A percentile compares a stretch with the other conserved stretches of the same genome.
Conservation (phyloP, 2,329 filamentous ascomycete genomes). For the Plectosphaerella cucumerina region DNA sequence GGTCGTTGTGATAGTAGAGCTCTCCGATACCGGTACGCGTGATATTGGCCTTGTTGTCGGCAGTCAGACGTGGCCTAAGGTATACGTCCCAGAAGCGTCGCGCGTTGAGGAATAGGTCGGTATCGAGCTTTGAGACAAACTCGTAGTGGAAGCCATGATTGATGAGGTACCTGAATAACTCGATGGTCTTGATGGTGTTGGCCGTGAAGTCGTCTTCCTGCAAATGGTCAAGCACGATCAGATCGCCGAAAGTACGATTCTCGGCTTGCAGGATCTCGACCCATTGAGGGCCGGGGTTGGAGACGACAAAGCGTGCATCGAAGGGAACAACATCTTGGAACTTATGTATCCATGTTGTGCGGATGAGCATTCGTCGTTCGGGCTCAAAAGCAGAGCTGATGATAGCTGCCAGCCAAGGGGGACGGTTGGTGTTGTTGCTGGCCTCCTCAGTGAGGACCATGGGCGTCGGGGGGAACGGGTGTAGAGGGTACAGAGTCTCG, state of each 20-base stretch:
- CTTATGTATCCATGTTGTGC: constrained; percentile 25
- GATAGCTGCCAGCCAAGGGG: constrained; percentile 23
- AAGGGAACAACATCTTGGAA: constrained; percentile 22
- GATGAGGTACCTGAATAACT: constrained; percentile 25
- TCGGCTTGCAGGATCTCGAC: constrained; percentile 18
- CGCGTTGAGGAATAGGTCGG: constrained; percentile 26
- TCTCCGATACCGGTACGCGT: constrained; percentile 22
- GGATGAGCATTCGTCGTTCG: constrained; percentile 22
- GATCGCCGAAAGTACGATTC: constrained; percentile 26
- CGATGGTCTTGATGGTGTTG: constrained; percentile 28
- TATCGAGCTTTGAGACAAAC: constrained; percentile 27
- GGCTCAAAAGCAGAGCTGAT: constrained; percentile 21
- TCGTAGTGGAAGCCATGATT: constrained; percentile 17
- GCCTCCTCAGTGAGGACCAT: constrained; percentile 1
- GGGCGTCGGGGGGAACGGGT: constrained; percentile 20
- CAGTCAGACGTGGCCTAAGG: constrained; percentile 16
- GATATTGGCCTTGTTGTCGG: constrained; percentile 7
- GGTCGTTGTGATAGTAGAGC: constrained; percentile 20
- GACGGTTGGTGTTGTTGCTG: background rate
- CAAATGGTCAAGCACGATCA: constrained; percentile 26
- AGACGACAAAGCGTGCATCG: constrained; percentile 23
- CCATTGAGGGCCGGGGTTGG: constrained; percentile 23
- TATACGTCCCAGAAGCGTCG: constrained; percentile 24
- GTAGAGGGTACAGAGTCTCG: constrained; percentile 11
- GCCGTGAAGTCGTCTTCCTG: constrained; percentile 23